Evolutionary conservation across 2,329 filamentous ascomycete genomes (phyloP), one percentile per base, ranked within the genome.

Genomic region (Coleophoma eucalyptorum): DNA sequence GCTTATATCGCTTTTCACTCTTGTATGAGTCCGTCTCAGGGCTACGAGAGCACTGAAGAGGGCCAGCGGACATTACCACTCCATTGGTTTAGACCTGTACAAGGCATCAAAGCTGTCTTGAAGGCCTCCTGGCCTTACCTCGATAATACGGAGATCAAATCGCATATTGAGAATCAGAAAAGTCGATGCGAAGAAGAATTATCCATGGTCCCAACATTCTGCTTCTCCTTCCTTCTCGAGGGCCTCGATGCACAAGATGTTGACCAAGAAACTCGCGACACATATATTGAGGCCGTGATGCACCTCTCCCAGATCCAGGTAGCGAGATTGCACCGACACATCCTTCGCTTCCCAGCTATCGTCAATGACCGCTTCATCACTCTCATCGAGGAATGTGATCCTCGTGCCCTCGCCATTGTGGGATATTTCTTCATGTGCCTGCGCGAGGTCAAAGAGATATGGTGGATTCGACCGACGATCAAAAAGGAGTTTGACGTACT

Each of bases 391-490:
- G 71, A 73, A 46, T 76, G 77, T 51, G 74, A 78, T 4, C 83
- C 83, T 1, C 79, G 83, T 12, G 81, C 83, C 2, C 71, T 87
- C 26, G 77, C 79, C 32, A 81, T 86, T 34, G 73, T 87, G 1
- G 83, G 83, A 6, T 83, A 80, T 63, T 87, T 86, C 64, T 86
- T 86, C 59, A 83, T 81, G 26, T 69, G 86, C 35, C 71, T 88
- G 43, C 84, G 84, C 61, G 76, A 76, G 33, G 72, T 86, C 55
- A 79, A 85, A 53, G 66, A 73, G 15, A 71, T 83, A 15, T 89
- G 85, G 85, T 89, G 85, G 85, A 69, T 87, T 33, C 76, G 81
- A 16, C 81, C 83, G 35, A 83, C 85, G 59, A 77, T 82, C 13
- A 75, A 77, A 6, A 77, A 80, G 45, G 80, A 88, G 57, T 79